Conservation (phyloP, 2,329 filamentous ascomycete species). For the Xylaria sp. region DNA sequence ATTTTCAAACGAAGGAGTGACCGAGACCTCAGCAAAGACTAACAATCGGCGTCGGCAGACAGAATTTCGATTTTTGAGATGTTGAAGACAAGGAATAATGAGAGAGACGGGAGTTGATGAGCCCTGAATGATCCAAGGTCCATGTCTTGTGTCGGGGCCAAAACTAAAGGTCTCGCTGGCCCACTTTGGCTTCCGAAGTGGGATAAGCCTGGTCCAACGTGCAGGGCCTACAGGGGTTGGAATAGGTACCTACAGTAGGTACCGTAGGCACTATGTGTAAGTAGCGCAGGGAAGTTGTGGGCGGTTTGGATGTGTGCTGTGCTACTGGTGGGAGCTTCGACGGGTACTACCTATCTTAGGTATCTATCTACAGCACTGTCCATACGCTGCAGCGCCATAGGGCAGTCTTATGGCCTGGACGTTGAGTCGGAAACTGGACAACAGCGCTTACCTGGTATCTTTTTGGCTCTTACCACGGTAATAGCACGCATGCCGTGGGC, state of each 20-base stretch:
- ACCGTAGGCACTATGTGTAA: constrained; percentile 7
- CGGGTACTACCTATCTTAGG: neutral
- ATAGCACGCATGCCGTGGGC: constrained; percentile 4
- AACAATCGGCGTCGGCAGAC: constrained; percentile 30
- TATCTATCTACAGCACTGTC: too few species aligned
- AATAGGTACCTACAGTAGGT: constrained; percentile 16
- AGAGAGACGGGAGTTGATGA: constrained; percentile 46
- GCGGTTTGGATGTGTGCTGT: neutral
- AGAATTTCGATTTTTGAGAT: constrained; percentile 39
- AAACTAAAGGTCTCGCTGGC: constrained; percentile 42
- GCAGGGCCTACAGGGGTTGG: constrained; percentile 34
- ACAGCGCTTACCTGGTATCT: too few species aligned
- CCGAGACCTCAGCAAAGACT: constrained; percentile 17
- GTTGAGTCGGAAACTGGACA: neutral
- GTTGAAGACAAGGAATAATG: constrained; percentile 46
- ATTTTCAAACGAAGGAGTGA: constrained; percentile 14
- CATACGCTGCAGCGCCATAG: neutral
- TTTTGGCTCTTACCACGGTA: neutral
- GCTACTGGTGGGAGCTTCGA: neutral
- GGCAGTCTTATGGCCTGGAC: neutral
- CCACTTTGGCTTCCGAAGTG: constrained; percentile 35
- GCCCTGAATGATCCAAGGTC: constrained; percentile 45
- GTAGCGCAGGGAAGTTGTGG: too few species aligned
- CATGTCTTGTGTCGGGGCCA: constrained; percentile 45
- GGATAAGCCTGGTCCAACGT: constrained; percentile 40